Base-by-base conservation (phyloP, 352 stramenopile genomes). In the Blastocystis sp. region DNA sequence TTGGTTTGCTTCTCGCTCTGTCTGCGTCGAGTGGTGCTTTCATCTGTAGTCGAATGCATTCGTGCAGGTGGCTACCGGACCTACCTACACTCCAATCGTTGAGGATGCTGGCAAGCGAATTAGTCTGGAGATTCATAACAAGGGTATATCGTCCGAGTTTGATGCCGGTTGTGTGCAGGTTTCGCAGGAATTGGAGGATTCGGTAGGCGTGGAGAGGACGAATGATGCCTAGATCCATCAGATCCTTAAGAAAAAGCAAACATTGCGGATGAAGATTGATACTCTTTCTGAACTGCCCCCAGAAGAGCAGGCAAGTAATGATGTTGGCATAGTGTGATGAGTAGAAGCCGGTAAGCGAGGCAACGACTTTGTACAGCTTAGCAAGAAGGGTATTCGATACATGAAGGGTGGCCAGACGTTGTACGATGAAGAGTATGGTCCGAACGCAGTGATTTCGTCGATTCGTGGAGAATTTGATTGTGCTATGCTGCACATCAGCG, bases 81-180 rank as follows among this genome's bases (percentile, higher is more conserved):
- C 73, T 2, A 50, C 20, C 5, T 84, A 29, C 73, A 66, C 73
- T 43, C 73, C 73, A 8, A 68, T 84, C 20, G 73, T 55, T 4
- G 73, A 84, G 34, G 73, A 84, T 20, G 73, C 73, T 26, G 73
- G 73, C 29, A 84, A 84, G 73, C 34, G 62, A 13, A 41, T 84
- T 6, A 50, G 37, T 8, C 43, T 84, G 39, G 47, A 29, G 26
- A 47, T 84, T 29, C 45, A 84, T 55, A 15, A 68, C 34, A 84
- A 84, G 73, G 73, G 73, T 37, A 2, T 68, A 5, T 50, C 34
- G 2, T 23, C 34, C 15, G 73, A 84, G 56, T 29, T 18, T 29
- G 73, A 84, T 18, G 20, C 66, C 5, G 73, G 53, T 34, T 39
- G 26, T 15, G 73, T 84, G 47, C 29, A 45, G 34, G 54, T 84